Conservation (phyloP, 352 stramenopile genomes). For the Blastocystis sp. region DNA sequence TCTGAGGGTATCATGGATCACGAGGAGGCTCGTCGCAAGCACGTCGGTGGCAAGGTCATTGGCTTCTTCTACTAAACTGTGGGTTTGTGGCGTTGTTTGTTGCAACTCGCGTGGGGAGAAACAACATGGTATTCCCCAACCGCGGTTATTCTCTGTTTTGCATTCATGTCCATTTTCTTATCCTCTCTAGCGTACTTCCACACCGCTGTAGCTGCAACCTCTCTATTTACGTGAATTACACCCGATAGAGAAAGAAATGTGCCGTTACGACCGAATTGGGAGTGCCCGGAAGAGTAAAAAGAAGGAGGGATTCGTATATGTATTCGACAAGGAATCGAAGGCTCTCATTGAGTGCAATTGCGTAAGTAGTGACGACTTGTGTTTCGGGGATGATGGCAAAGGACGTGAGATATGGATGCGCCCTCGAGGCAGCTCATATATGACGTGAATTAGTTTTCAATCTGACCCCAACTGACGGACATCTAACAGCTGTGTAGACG, state of each 20-base stretch:
- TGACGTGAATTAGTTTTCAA: conserved; percentile 57
- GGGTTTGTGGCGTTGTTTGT: too few relatives aligned
- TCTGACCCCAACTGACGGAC: conserved; percentile 1
- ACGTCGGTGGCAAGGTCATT: too few relatives aligned
- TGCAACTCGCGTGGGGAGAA: neutral
- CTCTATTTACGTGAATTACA: neutral
- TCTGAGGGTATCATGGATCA: too few relatives aligned
- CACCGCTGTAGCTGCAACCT: too few relatives aligned
- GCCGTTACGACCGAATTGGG: neutral
- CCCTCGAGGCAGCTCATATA: conserved; percentile 27
- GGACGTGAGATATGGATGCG: conserved; percentile 52
- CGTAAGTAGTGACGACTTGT: conserved; percentile 4
- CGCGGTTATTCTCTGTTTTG: neutral
- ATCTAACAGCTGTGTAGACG: conserved; percentile 2
- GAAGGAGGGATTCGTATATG: conserved; percentile 10
- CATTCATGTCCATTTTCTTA: too few relatives aligned
- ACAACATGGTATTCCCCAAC: neutral
- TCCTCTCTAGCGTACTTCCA: too few relatives aligned
- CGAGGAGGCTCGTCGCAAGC: too few relatives aligned
- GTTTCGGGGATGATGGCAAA: neutral
- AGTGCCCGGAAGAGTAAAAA: conserved; percentile 13
- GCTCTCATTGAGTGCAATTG: conserved; percentile 26
- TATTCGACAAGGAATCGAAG: conserved; percentile 52
- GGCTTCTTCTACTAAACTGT: too few relatives aligned
- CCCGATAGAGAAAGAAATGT: neutral